Evolutionary conservation across 2,329 filamentous ascomycete species (phyloP).

Genomic region (Arthrinium phaeospermum): DNA sequence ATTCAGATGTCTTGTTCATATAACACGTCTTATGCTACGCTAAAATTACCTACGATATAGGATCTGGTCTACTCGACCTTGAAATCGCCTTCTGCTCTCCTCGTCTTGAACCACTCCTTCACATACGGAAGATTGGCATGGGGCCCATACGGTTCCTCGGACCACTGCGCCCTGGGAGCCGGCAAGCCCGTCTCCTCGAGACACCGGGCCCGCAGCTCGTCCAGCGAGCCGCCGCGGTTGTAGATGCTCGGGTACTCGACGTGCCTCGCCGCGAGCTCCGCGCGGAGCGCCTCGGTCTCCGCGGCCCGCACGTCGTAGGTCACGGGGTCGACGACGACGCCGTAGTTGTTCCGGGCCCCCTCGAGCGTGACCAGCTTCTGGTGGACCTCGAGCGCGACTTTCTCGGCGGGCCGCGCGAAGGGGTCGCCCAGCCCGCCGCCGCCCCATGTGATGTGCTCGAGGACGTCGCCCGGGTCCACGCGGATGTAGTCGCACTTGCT

Average conservation of each 20-base stretch:
- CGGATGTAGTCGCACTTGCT: slow-evolving; percentile 55
- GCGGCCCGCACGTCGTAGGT: slow-evolving; percentile 43
- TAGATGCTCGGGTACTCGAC: slow-evolving; percentile 37
- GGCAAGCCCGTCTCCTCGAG: slow-evolving; percentile 49
- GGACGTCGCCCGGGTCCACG: slow-evolving; percentile 51
- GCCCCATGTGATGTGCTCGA: slow-evolving; percentile 57
- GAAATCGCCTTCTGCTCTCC: slow-evolving; percentile 37
- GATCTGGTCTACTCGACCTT: slow-evolving; percentile 25
- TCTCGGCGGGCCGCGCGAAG: slow-evolving; percentile 46
- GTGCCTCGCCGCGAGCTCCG: slow-evolving; percentile 37
- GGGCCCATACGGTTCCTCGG: slow-evolving; percentile 49
- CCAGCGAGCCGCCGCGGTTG: slow-evolving; percentile 49
- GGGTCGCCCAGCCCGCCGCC: slow-evolving; percentile 55
- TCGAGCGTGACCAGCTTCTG: slow-evolving; percentile 48
- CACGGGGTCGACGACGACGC: slow-evolving; percentile 46
- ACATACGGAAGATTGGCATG: slow-evolving; percentile 51
- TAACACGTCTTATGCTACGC: background rate
- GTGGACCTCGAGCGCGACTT: slow-evolving; percentile 52
- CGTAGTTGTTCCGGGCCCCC: slow-evolving; percentile 50
- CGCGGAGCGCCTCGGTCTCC: slow-evolving; percentile 43
- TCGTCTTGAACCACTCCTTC: slow-evolving; percentile 47
- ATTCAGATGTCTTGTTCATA: background rate
- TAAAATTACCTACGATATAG: background rate
- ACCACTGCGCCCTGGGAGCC: slow-evolving; percentile 50
- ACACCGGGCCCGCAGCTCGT: slow-evolving; percentile 42